phyloP scores from a whole-genome alignment of 495 filamentous ascomycete genomes.

The Podospora tetraspora region DNA sequence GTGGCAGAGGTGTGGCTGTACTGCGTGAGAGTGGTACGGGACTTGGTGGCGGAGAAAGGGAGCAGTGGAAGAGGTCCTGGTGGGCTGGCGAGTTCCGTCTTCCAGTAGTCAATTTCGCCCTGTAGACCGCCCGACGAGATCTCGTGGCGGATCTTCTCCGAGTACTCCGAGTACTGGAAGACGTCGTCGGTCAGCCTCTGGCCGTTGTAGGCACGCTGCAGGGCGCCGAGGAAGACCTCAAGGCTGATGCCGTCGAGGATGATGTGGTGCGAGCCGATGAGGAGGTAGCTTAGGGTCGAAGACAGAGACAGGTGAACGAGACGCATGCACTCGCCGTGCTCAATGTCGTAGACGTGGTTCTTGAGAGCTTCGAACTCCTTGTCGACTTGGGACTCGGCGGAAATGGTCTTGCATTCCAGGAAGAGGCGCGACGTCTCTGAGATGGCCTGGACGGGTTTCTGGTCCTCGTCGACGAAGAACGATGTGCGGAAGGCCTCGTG shows the following conservation, averaged over 20 bases:
- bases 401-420: not conserved
- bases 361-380: not conserved
- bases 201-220: not conserved
- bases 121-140: not conserved
- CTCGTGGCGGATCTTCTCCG: not conserved
- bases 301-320: not conserved
- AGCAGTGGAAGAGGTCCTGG: not conserved
- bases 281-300: not conserved
- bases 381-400: not conserved
- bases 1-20: not conserved
- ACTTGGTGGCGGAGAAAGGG: not conserved
- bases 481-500: not conserved
- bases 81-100: not conserved
- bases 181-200: not conserved
- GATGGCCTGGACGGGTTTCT: not conserved
- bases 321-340: not conserved
- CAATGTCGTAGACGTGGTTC: not conserved
- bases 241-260: constrained; percentile 14
- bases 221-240: constrained; percentile 7
- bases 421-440: not conserved
- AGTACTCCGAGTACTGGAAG: not conserved
- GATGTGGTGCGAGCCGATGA: constrained; percentile 18
- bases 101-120: not conserved
- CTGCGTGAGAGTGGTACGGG: not conserved
- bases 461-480: not conserved